Conservation (phyloP, 2,329 filamentous ascomycete genomes). For the Parasarocladium wereldwijsianum region DNA sequence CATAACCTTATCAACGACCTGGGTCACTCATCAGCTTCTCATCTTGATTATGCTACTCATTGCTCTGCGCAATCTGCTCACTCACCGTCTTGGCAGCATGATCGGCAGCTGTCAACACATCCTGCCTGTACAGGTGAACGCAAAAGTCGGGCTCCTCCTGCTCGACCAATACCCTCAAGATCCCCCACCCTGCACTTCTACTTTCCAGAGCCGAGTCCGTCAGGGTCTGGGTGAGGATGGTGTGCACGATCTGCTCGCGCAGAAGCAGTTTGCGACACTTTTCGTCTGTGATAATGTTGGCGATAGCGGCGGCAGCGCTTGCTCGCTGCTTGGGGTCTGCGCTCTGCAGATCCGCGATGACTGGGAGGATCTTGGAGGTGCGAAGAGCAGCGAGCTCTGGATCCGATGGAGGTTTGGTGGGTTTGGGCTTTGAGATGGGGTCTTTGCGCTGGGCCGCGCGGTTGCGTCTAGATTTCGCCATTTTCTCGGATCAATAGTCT, state of each 20-base stretch:
- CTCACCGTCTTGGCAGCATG: constrained; percentile 38
- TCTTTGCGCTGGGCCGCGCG: constrained; percentile 34
- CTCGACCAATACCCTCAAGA: constrained; percentile 43
- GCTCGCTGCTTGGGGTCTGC: constrained; percentile 44
- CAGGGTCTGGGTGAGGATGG: constrained; percentile 47
- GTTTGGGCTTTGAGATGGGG: constrained; percentile 41
- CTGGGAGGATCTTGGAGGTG: constrained; percentile 47
- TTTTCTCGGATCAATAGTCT: no score
- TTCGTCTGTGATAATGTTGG: constrained; percentile 46
- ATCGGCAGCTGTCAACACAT: constrained; percentile 45
- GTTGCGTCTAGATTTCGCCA: constrained; percentile 46
- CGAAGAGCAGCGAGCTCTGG: constrained; percentile 49
- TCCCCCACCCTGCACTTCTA: constrained; percentile 52
- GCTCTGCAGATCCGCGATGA: constrained; percentile 44
- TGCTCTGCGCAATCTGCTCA: constrained; percentile 1
- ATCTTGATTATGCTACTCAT: not conserved
- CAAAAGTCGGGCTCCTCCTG: constrained; percentile 55
- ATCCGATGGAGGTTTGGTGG: constrained; percentile 45
- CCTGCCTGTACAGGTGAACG: constrained; percentile 46
- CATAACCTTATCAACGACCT: constrained; percentile 28
- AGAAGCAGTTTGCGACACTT: constrained; percentile 50
- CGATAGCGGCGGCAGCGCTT: constrained; percentile 42
- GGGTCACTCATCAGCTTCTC: not conserved
- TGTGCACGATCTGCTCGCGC: constrained; percentile 50
- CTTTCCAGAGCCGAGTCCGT: constrained; percentile 49